phyloP scores from a whole-genome alignment of 202 grass and related monocot species.

The Bolboschoenoplectus hybrid region DNA sequence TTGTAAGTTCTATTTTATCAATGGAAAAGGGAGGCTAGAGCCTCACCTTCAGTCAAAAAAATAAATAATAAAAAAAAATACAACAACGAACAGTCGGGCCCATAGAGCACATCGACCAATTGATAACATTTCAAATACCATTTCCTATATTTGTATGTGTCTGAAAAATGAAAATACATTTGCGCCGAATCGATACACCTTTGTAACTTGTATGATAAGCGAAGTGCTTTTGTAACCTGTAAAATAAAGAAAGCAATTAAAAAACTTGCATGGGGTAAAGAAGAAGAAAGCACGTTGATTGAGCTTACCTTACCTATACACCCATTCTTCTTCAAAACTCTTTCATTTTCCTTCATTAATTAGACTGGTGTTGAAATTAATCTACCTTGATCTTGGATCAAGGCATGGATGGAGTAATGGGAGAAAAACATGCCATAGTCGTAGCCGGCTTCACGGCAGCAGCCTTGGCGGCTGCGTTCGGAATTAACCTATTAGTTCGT shows the following conservation, averaged over 20 bases:
- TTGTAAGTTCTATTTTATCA: no score
- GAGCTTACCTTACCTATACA: not conserved
- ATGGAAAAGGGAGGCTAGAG: no score
- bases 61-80: not conserved
- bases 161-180: not conserved
- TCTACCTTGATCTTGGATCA: not conserved
- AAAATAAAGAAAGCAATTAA: not conserved
- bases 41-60: no score
- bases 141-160: not conserved
- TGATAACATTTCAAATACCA: slow-evolving; percentile 22
- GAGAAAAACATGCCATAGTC: slow-evolving; percentile 16
- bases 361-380: not conserved
- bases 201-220: not conserved
- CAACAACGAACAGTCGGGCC: not conserved
- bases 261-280: not conserved
- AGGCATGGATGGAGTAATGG: slow-evolving; percentile 34
- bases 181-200: not conserved
- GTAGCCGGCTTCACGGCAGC: slow-evolving; percentile 15
- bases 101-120: not conserved
- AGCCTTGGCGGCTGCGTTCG: slow-evolving; percentile 7
- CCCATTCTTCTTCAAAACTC: not conserved
- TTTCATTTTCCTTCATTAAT: not conserved
- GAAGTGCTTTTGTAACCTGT: not conserved
- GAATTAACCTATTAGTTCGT: slow-evolving; percentile 12
- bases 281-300: slow-evolving; percentile 12